A percentile compares a stretch with the other conserved stretches of the same genome.
Conservation (phyloP, 2,329 filamentous ascomycete species). For the Penicillium sp. region DNA sequence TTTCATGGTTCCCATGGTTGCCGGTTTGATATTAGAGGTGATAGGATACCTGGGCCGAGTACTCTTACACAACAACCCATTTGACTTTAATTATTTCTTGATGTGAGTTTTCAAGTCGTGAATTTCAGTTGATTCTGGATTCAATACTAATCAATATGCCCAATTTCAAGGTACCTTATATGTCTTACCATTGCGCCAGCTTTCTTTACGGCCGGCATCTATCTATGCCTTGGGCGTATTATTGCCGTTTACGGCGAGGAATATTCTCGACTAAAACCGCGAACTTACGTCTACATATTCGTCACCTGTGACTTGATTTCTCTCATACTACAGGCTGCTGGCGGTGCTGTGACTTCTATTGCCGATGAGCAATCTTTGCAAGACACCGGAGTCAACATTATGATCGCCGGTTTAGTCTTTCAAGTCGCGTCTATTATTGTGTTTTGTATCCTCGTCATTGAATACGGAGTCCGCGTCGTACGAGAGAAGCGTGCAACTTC, state of each 20-base stretch:
- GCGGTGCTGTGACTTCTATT: constrained; percentile 52
- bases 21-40: constrained; percentile 58
- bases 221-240: constrained; percentile 51
- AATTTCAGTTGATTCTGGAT: neutral
- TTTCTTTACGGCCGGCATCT: constrained; percentile 65
- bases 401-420: constrained; percentile 12
- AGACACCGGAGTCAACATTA: constrained; percentile 20
- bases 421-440: constrained; percentile 9
- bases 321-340: constrained; percentile 56
- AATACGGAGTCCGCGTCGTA: constrained; percentile 11
- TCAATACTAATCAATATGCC: constrained; percentile 10
- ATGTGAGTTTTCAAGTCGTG: constrained; percentile 29
- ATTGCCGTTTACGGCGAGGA: constrained; percentile 13
- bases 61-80: constrained; percentile 55
- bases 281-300: constrained; percentile 40
- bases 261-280: constrained; percentile 6
- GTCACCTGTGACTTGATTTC: constrained; percentile 60
- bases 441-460: constrained; percentile 7
- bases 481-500: neutral
- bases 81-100: constrained; percentile 45
- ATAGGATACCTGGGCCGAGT: constrained; percentile 63
- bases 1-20: constrained; percentile 56
- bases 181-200: constrained; percentile 66
- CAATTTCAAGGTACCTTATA: constrained; percentile 57
- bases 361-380: constrained; percentile 9